Percentiles rank a stretch among this genome's conserved stretches.
phyloP scores from a whole-genome alignment of 83 land plant genomes.

The Thuja plicata region DNA sequence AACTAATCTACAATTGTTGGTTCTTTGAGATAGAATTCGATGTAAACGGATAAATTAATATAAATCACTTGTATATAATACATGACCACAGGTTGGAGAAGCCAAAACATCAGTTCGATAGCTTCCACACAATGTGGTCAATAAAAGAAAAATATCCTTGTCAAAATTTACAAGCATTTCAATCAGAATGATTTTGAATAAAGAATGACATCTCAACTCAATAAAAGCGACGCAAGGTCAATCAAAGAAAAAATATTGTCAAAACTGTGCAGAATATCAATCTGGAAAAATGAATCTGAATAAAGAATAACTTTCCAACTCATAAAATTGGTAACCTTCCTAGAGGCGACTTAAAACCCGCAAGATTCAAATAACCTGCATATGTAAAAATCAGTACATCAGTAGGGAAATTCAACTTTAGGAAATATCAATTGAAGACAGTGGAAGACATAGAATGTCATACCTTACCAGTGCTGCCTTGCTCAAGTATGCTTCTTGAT shows the following conservation, averaged over 20 bases:
- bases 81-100: background rate
- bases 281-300: background rate
- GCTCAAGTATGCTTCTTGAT: background rate
- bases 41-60: background rate
- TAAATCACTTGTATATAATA: background rate
- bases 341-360: background rate
- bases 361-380: conserved; percentile 13
- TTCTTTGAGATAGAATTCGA: background rate
- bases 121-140: background rate
- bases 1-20: background rate
- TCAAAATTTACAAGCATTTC: background rate
- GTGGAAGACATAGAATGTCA: background rate
- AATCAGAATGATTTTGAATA: conserved; percentile 1
- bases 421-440: background rate
- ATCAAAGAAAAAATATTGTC: background rate
- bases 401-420: background rate
- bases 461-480: background rate
- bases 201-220: conserved; percentile 13
- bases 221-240: background rate
- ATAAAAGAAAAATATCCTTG: background rate
- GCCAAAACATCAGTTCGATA: background rate
- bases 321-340: background rate
- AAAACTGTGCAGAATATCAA: background rate
- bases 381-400: background rate
- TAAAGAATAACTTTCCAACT: conserved; percentile 4